These are phyloP conservation scores for Elongisporangium prolatum DNA, from an alignment of 352 stramenopile genomes.

Conservation along the genomic window DNA sequence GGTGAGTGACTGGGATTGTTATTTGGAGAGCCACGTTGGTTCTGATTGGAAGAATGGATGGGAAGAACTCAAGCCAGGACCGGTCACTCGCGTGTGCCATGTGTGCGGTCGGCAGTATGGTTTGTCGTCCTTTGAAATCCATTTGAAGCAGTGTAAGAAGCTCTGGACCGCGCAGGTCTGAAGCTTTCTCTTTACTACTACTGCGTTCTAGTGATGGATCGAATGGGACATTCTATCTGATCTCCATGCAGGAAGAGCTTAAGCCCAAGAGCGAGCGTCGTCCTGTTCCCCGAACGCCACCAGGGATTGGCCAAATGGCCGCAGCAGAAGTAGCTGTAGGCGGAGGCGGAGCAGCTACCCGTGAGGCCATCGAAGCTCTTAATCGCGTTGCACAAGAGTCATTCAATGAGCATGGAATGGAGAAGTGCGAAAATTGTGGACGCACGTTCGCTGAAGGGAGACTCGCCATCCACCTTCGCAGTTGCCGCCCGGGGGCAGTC, in stretches of 20 bases:
- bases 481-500: constrained; percentile 37
- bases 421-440: constrained; percentile 71
- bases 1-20: neutral
- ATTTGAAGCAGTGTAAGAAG: constrained; percentile 84
- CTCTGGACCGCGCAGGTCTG: constrained; percentile 60
- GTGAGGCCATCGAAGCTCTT: constrained; percentile 61
- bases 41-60: neutral
- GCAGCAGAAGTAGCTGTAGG: constrained; percentile 7
- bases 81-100: constrained; percentile 72
- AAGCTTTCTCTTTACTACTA: no score
- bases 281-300: constrained; percentile 61
- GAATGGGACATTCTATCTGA: neutral
- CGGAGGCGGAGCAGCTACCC: constrained; percentile 22
- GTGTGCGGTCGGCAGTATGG: constrained; percentile 78
- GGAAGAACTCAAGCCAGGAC: constrained; percentile 34
- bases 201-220: neutral
- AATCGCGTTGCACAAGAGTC: constrained; percentile 60
- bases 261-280: constrained; percentile 61
- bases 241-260: constrained; percentile 37
- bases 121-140: constrained; percentile 78
- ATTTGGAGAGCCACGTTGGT: neutral
- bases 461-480: constrained; percentile 65
- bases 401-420: constrained; percentile 74
- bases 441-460: constrained; percentile 71
- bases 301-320: constrained; percentile 25